Base-by-base conservation (phyloP, 768 basidiomycete species). In the Cubamyces lactineus region DNA sequence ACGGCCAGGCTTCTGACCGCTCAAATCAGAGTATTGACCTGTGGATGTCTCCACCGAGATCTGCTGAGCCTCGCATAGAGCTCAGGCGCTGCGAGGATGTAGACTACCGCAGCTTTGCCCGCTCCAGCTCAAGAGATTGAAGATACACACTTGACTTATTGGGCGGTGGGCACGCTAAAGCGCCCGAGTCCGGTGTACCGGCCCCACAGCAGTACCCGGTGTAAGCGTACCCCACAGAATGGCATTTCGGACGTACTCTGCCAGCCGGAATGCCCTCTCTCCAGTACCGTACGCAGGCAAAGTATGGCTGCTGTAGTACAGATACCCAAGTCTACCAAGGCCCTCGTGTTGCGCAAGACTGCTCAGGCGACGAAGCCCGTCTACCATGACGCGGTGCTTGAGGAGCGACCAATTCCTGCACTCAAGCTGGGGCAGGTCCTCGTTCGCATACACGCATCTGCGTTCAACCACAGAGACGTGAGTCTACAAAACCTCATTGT, bases 381-480 rank as follows among this genome's bases (percentile, higher is more conserved):
- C 28, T 84, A 82, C 64, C 79, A 91, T 67, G 86, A 89, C 62
- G 84, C 83, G 0, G 75, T 77, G 6, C 56, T 92, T 12, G 79
- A 83, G 53, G 77, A 82, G 39, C 76, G 73, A 46, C 77, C 80
- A 0, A 71, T 91, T 43, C 82, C 84, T 28, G 48, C 72, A 8
- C 78, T 91, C 57, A 76, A 82, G 60, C 62, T 72, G 0, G 87
- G 84, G 2, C 78, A 92, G 72, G 72, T 92, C 0, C 77, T 90
- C 8, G 87, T 92, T 9, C 84, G 81, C 71, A 83, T 92, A 53
- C 78, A 75, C 19, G 89, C 91, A 15, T 89, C 80, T 0, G 85
- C 82, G 16, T 91, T 91, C 78, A 94, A 94, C 70, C 91, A 87
- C 68, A 80, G 87, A 69, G 91, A 92, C 67, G 89, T 89, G 51